These are phyloP conservation scores for Uronychia binucleata DNA, from an alignment of 73 alveolate species.

Conservation along the genomic window DNA sequence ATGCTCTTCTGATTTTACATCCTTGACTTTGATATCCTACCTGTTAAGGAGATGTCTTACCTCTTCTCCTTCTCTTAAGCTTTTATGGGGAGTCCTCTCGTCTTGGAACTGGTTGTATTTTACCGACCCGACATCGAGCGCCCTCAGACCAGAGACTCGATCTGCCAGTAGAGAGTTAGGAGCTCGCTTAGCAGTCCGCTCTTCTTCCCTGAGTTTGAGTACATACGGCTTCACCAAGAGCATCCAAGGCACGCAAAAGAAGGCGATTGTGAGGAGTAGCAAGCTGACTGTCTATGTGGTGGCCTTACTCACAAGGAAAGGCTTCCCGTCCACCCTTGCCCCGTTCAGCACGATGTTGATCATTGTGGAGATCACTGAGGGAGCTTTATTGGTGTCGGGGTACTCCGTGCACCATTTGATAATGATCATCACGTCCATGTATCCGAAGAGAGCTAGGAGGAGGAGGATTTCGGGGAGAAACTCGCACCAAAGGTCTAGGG, in stretches of 20 bases:
- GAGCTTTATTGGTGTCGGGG: conserved; percentile 72
- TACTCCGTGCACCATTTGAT: conserved; percentile 93
- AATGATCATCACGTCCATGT: conserved; percentile 90
- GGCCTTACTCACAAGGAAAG: conserved; percentile 59
- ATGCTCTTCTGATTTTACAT: background rate
- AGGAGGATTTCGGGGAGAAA: conserved; percentile 95
- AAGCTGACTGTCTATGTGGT: conserved; percentile 38
- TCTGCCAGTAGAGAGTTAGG: background rate
- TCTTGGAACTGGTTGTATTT: background rate
- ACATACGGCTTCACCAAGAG: conserved; percentile 41
- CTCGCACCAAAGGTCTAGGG: conserved; percentile 87
- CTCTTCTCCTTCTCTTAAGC: background rate
- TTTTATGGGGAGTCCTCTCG: background rate
- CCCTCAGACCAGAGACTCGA: background rate
- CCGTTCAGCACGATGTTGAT: conserved; percentile 88
- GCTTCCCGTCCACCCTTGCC: conserved; percentile 75
- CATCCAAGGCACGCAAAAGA: conserved; percentile 56
- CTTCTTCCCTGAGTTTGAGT: background rate
- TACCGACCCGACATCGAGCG: background rate
- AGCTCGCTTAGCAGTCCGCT: background rate
- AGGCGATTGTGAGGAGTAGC: conserved; percentile 30
- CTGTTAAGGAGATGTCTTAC: background rate
- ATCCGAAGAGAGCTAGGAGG: conserved; percentile 88
- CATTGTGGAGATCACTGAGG: conserved; percentile 92
- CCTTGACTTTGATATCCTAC: background rate